phyloP scores from a whole-genome alignment of 2,329 filamentous ascomycete species.

The Verruconis gallopava region DNA sequence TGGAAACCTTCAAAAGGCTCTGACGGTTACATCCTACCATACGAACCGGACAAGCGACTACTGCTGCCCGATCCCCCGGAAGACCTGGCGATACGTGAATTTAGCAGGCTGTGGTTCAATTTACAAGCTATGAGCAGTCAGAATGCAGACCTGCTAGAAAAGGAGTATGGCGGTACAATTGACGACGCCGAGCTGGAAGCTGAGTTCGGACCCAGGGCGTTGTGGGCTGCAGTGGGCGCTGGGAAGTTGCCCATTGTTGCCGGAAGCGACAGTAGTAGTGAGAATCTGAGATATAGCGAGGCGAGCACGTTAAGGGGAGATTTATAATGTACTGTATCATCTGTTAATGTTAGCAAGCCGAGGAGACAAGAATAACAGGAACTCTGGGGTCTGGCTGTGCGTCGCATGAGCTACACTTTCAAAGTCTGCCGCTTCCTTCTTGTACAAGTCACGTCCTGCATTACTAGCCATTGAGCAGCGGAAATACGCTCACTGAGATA shows the following conservation, averaged over 20 bases:
- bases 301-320: neutral
- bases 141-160: neutral
- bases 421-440: too few relatives aligned
- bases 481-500: too few relatives aligned
- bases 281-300: conserved; percentile 1
- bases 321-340: neutral
- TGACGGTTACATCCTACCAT: neutral
- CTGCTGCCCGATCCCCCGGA: neutral
- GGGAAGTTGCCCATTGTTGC: neutral
- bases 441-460: too few relatives aligned
- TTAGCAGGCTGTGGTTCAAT: neutral
- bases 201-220: neutral
- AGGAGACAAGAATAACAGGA: too few relatives aligned
- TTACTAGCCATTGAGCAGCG: too few relatives aligned
- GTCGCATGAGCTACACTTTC: too few relatives aligned
- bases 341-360: too few relatives aligned
- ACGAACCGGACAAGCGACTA: neutral
- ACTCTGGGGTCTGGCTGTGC: too few relatives aligned
- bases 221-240: neutral
- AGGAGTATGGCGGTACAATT: neutral
- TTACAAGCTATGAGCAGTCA: neutral
- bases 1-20: neutral
- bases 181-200: neutral
- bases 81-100: neutral
- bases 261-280: too few relatives aligned